Conservation (phyloP, 2,329 filamentous ascomycete genomes). For the Macroventuria anomochaeta region DNA sequence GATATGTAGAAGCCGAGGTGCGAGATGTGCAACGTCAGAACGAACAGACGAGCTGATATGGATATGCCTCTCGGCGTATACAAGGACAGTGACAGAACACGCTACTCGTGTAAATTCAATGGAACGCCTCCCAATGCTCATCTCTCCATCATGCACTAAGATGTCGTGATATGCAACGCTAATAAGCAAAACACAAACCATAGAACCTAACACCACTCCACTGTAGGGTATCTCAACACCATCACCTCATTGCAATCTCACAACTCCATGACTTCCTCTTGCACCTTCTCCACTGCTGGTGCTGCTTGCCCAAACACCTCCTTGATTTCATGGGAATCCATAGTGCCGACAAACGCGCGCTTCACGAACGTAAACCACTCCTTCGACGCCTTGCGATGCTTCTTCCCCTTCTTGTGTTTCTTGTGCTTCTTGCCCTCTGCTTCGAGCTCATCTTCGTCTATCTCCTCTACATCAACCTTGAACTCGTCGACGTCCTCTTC, state of each 20-base stretch:
- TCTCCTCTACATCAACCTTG: slow-evolving; percentile 27
- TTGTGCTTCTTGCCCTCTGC: slow-evolving; percentile 52
- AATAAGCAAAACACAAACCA: slow-evolving; percentile 8
- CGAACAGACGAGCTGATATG: background rate
- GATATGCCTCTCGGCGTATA: background rate
- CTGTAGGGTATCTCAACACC: background rate
- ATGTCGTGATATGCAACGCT: slow-evolving; percentile 16
- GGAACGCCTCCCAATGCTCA: slow-evolving; percentile 15
- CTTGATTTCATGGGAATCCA: slow-evolving; percentile 69
- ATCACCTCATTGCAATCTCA: background rate
- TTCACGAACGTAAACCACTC: slow-evolving; percentile 79
- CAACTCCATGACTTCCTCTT: slow-evolving; percentile 31
- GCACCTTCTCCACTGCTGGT: background rate
- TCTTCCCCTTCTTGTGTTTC: slow-evolving; percentile 61
- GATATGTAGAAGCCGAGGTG: background rate
- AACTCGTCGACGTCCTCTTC: slow-evolving; percentile 35
- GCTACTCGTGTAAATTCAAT: background rate
- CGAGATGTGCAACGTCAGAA: no score
- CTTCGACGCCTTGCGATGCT: slow-evolving; percentile 61
- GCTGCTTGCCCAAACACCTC: slow-evolving; percentile 40
- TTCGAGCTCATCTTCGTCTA: slow-evolving; percentile 30
- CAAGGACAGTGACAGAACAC: background rate
- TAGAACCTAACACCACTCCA: background rate
- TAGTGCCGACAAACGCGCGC: slow-evolving; percentile 79
- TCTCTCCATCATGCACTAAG: background rate